phyloP scores from a whole-genome alignment of 2,329 filamentous ascomycete species.

The Colletotrichum sp. region DNA sequence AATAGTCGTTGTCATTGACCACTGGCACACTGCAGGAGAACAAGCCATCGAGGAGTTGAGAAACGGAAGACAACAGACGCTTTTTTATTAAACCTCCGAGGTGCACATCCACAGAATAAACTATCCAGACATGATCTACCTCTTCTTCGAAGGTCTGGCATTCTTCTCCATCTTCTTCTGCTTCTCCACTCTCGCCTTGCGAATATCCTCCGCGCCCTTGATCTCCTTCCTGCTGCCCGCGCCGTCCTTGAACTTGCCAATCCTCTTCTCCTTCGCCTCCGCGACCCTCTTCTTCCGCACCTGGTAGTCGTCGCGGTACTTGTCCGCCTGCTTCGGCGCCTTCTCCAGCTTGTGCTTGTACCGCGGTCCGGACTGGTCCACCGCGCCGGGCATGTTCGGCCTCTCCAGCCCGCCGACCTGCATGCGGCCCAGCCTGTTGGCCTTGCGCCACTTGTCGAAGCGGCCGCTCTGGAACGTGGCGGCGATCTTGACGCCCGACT shows the following conservation, averaged over 20 bases:
- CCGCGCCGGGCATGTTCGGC: constrained; percentile 28
- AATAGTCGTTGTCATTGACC: too few species aligned
- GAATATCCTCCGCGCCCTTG: constrained; percentile 82
- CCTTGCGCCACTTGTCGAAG: constrained; percentile 91
- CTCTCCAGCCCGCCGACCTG: constrained; percentile 83
- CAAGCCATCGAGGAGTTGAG: constrained; percentile 25
- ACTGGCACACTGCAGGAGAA: neutral
- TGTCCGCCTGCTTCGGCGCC: constrained; percentile 93
- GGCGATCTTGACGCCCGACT: constrained; percentile 95
- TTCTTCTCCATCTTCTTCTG: constrained; percentile 87
- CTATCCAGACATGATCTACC: neutral
- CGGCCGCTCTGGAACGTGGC: constrained; percentile 91
- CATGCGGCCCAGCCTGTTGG: constrained; percentile 79
- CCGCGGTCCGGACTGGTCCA: constrained; percentile 45
- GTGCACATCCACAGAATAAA: neutral
- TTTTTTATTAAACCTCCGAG: neutral
- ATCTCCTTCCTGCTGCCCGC: constrained; percentile 79
- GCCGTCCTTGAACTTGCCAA: constrained; percentile 76
- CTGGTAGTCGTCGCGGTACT: constrained; percentile 88
- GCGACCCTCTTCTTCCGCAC: constrained; percentile 88
- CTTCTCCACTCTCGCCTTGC: constrained; percentile 79
- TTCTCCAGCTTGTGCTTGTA: constrained; percentile 88
- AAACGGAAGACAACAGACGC: neutral
- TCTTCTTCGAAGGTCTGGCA: constrained; percentile 72
- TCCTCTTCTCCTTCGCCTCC: constrained; percentile 84